Conservation (phyloP, 2,329 filamentous ascomycete species). For the Xylaria sp. region DNA sequence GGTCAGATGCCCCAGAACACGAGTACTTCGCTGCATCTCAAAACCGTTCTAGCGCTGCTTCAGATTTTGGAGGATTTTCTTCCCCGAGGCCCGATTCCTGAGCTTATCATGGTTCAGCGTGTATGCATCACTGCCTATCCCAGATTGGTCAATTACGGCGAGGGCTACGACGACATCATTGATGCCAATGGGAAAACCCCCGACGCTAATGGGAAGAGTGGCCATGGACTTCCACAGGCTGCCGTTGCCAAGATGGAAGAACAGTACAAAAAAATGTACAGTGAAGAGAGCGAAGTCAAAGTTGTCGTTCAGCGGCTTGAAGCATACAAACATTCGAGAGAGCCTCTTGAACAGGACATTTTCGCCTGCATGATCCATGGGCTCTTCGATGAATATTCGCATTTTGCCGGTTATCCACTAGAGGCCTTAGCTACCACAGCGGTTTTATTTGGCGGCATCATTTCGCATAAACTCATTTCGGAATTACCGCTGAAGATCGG, state of each 20-base stretch:
- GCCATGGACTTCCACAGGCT: constrained; percentile 78
- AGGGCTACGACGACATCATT: constrained; percentile 90
- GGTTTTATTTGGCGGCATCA: constrained; percentile 94
- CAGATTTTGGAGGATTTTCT: constrained; percentile 77
- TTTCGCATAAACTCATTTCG: constrained; percentile 89
- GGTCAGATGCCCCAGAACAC: constrained; percentile 60
- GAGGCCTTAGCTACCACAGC: constrained; percentile 95
- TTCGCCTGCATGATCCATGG: constrained; percentile 99
- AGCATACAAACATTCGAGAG: constrained; percentile 84
- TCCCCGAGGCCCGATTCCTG: constrained; percentile 63
- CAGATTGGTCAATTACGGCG: constrained; percentile 92
- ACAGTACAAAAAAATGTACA: constrained; percentile 98
- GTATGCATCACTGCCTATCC: constrained; percentile 92
- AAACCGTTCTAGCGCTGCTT: constrained; percentile 81
- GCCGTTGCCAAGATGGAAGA: constrained; percentile 95
- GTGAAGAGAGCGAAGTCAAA: constrained; percentile 83
- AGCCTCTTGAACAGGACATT: constrained; percentile 86
- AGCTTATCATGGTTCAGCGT: constrained; percentile 81
- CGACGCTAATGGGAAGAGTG: constrained; percentile 79
- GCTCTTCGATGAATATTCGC: constrained; percentile 94
- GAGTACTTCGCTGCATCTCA: constrained; percentile 79
- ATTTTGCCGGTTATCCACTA: constrained; percentile 94
- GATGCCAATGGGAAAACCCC: constrained; percentile 81
- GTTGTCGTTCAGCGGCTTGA: constrained; percentile 85
- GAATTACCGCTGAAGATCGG: constrained; percentile 90